These are phyloP conservation scores for Neurospora terricola DNA, from an alignment of 495 filamentous ascomycete species.

Conservation along the genomic window DNA sequence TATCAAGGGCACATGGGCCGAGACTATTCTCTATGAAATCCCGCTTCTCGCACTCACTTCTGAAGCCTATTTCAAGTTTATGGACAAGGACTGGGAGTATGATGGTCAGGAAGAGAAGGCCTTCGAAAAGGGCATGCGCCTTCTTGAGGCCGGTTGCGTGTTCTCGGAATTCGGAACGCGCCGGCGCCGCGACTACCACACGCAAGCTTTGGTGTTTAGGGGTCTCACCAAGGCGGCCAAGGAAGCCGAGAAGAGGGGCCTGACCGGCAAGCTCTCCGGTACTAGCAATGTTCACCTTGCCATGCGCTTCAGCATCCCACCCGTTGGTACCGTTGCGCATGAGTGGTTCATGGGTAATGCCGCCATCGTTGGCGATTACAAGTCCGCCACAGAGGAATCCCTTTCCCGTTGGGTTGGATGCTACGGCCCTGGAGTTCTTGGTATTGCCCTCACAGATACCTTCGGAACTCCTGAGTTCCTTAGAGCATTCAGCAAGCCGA, in stretches of 20 bases:
- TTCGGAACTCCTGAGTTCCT: slow-evolving; percentile 91
- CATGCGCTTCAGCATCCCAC: slow-evolving; percentile 72
- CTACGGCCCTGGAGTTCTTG: slow-evolving; percentile 83
- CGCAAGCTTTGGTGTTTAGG: slow-evolving; percentile 85
- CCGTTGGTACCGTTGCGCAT: slow-evolving; percentile 91
- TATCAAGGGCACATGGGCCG: slow-evolving; percentile 76
- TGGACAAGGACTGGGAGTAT: slow-evolving; percentile 81
- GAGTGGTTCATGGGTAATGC: slow-evolving; percentile 99
- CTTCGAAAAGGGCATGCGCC: slow-evolving; percentile 58
- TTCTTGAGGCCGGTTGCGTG: slow-evolving; percentile 73
- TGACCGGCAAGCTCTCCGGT: slow-evolving; percentile 64
- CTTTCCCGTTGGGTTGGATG: slow-evolving; percentile 81
- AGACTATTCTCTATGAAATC: slow-evolving; percentile 96
- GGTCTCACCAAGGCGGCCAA: slow-evolving; percentile 66
- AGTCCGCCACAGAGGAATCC: slow-evolving; percentile 69
- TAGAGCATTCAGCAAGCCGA: slow-evolving; percentile 62
- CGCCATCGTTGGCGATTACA: slow-evolving; percentile 79
- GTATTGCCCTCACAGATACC: slow-evolving; percentile 93
- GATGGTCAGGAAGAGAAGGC: slow-evolving; percentile 78
- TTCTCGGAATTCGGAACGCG: slow-evolving; percentile 93
- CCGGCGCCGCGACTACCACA: slow-evolving; percentile 79
- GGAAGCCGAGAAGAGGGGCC: slow-evolving; percentile 51
- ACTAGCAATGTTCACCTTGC: slow-evolving; percentile 97
- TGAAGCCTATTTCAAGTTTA: slow-evolving; percentile 95
- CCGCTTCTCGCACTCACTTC: slow-evolving; percentile 84